These are phyloP conservation scores for Syncephalastrum racemosum DNA, from an alignment of 371 early-diverging fungal species.

Conservation along the genomic window DNA sequence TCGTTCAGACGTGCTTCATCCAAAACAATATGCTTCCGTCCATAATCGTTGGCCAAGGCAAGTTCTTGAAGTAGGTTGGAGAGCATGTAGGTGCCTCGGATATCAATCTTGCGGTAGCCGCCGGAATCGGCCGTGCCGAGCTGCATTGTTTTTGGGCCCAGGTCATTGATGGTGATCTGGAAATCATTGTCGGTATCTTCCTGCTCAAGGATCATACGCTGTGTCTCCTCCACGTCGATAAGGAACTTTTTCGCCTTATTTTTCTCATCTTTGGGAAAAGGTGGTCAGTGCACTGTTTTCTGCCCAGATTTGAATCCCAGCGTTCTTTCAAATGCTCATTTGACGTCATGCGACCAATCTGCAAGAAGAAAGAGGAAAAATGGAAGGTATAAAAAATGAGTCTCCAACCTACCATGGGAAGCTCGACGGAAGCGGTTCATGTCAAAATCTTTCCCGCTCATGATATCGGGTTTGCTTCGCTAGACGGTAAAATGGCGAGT, in stretches of 20 bases:
- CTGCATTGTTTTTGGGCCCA: conserved; percentile 83
- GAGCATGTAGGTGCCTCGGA: conserved; percentile 92
- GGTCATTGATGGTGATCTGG: conserved; percentile 89
- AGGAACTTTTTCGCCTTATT: conserved; percentile 69
- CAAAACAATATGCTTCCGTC: conserved; percentile 76
- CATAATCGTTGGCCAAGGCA: conserved; percentile 81
- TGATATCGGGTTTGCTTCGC: conserved; percentile 1
- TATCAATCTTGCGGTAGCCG: conserved; percentile 80
- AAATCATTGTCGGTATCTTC: conserved; percentile 92
- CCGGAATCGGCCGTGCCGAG: conserved; percentile 82
- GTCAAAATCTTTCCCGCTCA: conserved; percentile 2
- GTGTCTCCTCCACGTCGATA: conserved; percentile 79
- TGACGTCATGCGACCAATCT: conserved; percentile 9
- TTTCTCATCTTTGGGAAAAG: conserved; percentile 58
- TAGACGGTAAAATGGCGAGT: neutral
- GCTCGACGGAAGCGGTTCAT: conserved; percentile 24
- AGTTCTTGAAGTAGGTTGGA: conserved; percentile 92
- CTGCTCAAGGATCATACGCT: conserved; percentile 73
- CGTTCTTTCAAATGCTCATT: conserved; percentile 3
- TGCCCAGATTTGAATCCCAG: neutral
- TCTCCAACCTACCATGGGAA: conserved; percentile 35
- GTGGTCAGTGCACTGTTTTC: neutral
- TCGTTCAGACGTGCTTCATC: conserved; percentile 84
- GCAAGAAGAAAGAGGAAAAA: no score
- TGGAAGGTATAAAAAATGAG: no score